phyloP scores from a whole-genome alignment of 345 rosid genomes.

The Viola odorata region DNA sequence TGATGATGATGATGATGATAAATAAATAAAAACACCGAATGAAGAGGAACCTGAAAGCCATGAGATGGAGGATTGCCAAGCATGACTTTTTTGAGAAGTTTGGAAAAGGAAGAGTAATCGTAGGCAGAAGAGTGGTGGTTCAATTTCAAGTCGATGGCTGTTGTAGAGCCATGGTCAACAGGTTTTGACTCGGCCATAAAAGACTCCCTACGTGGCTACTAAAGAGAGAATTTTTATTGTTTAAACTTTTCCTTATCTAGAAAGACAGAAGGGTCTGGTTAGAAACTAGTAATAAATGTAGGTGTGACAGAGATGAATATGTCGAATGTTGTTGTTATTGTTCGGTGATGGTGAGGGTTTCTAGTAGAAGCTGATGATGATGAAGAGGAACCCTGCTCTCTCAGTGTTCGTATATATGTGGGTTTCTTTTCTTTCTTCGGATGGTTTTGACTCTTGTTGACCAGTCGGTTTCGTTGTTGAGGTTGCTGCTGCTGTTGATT shows the following conservation, averaged over 20 bases:
- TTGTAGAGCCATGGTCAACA: too few relatives aligned
- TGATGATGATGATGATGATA: not conserved
- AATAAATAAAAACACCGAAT: not conserved
- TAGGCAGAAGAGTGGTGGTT: not conserved
- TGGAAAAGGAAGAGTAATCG: not conserved
- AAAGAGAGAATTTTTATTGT: not conserved
- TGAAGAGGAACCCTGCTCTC: not conserved
- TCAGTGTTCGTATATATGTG: not conserved
- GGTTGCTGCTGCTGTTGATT: not conserved
- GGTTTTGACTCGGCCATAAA: too few relatives aligned
- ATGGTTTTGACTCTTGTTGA: constrained; percentile 4
- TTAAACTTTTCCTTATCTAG: not conserved
- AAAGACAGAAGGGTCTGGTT: not conserved
- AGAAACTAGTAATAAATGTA: not conserved
- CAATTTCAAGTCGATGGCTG: too few relatives aligned
- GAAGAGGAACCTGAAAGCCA: constrained; percentile 5
- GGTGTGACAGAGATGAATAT: not conserved
- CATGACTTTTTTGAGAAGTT: constrained; percentile 8
- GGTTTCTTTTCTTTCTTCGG: not conserved
- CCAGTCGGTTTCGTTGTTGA: not conserved
- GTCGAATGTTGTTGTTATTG: not conserved
- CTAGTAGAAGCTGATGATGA: not conserved
- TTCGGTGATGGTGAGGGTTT: not conserved
- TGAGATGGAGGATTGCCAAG: constrained; percentile 3
- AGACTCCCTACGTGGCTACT: not conserved